Evolutionary conservation across 208 protist genomes (phyloP).

Genomic region (Crithidia thermophila): DNA sequence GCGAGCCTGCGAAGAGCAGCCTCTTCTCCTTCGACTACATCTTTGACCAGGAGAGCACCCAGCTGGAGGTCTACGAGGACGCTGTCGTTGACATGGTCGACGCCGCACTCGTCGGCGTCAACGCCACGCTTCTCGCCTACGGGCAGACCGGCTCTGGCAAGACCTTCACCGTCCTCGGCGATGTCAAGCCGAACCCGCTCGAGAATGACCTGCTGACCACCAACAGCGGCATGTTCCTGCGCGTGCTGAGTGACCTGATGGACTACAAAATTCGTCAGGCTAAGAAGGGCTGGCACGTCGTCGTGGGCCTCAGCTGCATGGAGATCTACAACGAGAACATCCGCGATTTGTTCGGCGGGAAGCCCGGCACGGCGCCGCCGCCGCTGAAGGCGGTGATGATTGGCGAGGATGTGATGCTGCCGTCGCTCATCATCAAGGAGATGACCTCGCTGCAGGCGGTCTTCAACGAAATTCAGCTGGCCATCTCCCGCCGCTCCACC

Average conservation of each 20-base stretch:
- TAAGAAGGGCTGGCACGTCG: conserved; percentile 74
- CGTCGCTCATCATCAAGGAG: conserved; percentile 67
- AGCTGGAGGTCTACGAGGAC: conserved; percentile 92
- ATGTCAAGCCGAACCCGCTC: conserved; percentile 62
- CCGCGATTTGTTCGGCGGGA: conserved; percentile 80
- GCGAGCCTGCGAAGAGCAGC: conserved; percentile 53
- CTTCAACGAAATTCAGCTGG: conserved; percentile 75
- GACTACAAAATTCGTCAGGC: conserved; percentile 58
- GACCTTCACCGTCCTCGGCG: conserved; percentile 86
- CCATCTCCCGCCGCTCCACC: conserved; percentile 63
- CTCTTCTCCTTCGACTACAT: conserved; percentile 88
- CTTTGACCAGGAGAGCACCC: conserved; percentile 85
- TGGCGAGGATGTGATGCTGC: conserved; percentile 68
- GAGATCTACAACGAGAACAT: conserved; percentile 91
- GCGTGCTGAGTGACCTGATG: conserved; percentile 84
- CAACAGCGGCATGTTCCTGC: conserved; percentile 90
- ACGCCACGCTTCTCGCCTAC: conserved; percentile 85
- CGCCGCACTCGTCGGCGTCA: conserved; percentile 79
- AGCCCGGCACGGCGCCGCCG: conserved; percentile 50
- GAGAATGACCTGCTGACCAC: conserved; percentile 75
- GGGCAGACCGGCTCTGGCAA: conserved; percentile 94
- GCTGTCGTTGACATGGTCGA: conserved; percentile 82
- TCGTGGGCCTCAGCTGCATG: conserved; percentile 82
- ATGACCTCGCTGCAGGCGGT: conserved; percentile 69
- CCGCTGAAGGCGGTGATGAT: conserved; percentile 83